Percentiles rank a stretch among this genome's conserved stretches.
phyloP scores from a whole-genome alignment of 345 rosid genomes.

The Moricandia arvensis region DNA sequence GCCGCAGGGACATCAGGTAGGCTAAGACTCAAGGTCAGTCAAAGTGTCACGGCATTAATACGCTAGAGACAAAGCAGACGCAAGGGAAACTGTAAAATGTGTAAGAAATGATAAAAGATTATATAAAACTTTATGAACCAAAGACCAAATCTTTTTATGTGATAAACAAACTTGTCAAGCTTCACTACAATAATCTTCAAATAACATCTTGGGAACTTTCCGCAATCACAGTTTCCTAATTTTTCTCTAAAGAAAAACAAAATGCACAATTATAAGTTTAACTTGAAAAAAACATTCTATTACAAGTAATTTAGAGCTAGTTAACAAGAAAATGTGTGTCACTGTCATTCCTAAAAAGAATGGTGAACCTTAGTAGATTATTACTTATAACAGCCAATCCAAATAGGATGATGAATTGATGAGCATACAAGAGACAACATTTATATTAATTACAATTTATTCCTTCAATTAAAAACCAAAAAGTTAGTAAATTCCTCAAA shows the following conservation, averaged over 20 bases:
- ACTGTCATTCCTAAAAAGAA: too few species aligned
- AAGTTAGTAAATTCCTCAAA: neutral
- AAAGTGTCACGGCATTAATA: conserved; percentile 28
- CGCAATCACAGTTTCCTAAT: too few species aligned
- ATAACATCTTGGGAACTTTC: conserved; percentile 59
- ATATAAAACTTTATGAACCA: neutral
- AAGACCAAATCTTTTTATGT: conserved; percentile 72
- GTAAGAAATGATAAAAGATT: too few species aligned
- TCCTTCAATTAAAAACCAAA: neutral
- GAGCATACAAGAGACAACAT: too few species aligned
- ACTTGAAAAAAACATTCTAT: neutral
- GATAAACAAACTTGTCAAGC: conserved; percentile 62
- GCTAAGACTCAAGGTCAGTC: conserved; percentile 51
- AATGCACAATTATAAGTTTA: neutral
- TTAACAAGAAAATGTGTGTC: neutral
- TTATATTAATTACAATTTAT: neutral
- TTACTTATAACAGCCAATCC: too few species aligned
- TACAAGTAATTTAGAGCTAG: neutral
- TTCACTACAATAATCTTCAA: conserved; percentile 64
- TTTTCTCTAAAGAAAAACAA: neutral
- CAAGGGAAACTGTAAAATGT: too few species aligned
- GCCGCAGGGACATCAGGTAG: conserved; percentile 63
- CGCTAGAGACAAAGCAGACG: neutral
- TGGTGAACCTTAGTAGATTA: too few species aligned
- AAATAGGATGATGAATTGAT: too few species aligned